Conservation (phyloP, 345 rosid species). For the Tarenaya hassleriana region DNA sequence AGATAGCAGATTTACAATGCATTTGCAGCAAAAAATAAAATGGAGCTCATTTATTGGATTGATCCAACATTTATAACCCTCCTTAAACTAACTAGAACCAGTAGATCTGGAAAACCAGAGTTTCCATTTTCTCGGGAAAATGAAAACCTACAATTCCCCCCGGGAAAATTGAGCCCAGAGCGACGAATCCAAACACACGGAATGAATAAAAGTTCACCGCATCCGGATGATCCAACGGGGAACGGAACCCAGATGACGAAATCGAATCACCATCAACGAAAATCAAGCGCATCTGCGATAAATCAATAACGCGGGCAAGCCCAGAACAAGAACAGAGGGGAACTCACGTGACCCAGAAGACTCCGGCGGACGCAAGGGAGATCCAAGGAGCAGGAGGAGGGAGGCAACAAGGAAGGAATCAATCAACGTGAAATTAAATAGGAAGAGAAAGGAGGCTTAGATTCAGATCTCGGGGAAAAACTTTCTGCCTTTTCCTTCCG, state of each 20-base stretch:
- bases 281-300: too few species aligned
- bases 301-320: too few species aligned
- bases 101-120: constrained; percentile 17
- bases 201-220: constrained; percentile 14
- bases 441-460: background rate
- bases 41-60: background rate
- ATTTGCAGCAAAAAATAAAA: too few species aligned
- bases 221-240: too few species aligned
- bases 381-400: background rate
- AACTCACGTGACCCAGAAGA: too few species aligned
- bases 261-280: too few species aligned
- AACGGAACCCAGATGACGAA: too few species aligned
- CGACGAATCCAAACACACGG: background rate
- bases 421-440: background rate
- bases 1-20: too few species aligned
- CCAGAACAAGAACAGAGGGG: too few species aligned
- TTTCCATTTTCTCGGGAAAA: constrained; percentile 7
- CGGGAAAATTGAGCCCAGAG: constrained; percentile 6
- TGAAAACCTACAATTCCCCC: constrained; percentile 4
- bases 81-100: background rate
- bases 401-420: background rate
- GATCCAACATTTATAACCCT: constrained; percentile 3
- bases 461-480: constrained; percentile 30
- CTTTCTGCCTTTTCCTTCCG: constrained; percentile 10
- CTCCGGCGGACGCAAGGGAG: too few species aligned